These are phyloP conservation scores for Solioccasus polychromus DNA, from an alignment of 768 basidiomycete species.

Conservation along the genomic window DNA sequence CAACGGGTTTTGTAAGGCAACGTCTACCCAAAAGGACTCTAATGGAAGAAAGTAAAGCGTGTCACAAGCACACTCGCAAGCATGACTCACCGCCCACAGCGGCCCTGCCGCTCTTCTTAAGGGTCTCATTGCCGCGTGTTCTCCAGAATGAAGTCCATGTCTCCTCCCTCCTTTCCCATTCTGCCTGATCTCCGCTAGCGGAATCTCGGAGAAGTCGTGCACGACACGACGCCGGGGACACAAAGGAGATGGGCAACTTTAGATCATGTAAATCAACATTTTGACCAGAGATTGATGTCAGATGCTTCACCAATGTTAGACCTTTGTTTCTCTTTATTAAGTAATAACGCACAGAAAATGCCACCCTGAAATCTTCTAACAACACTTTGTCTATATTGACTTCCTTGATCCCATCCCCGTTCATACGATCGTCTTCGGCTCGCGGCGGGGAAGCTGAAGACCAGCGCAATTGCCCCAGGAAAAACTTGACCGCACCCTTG, in stretches of 20 bases:
- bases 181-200: conserved; percentile 37
- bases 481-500: conserved; percentile 70
- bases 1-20: conserved; percentile 68
- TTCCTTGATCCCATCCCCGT: conserved; percentile 30
- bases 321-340: neutral
- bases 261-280: conserved; percentile 43
- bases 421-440: conserved; percentile 14
- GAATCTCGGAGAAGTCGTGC: conserved; percentile 56
- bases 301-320: conserved; percentile 52
- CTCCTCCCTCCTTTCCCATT: conserved; percentile 67
- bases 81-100: conserved; percentile 54
- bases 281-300: conserved; percentile 55
- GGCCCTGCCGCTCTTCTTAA: conserved; percentile 57
- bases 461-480: conserved; percentile 67
- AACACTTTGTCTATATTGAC: conserved; percentile 60
- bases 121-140: conserved; percentile 47
- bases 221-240: conserved; percentile 52
- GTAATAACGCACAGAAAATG: conserved; percentile 63
- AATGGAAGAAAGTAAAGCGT: conserved; percentile 1
- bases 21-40: conserved; percentile 80
- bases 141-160: conserved; percentile 64
- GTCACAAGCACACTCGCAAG: neutral
- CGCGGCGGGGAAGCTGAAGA: conserved; percentile 26
- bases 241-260: conserved; percentile 66
- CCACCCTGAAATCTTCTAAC: conserved; percentile 85